These are phyloP conservation scores for Puccinia novopanici DNA, from an alignment of 1,284 basidiomycete species.

Conservation along the genomic window DNA sequence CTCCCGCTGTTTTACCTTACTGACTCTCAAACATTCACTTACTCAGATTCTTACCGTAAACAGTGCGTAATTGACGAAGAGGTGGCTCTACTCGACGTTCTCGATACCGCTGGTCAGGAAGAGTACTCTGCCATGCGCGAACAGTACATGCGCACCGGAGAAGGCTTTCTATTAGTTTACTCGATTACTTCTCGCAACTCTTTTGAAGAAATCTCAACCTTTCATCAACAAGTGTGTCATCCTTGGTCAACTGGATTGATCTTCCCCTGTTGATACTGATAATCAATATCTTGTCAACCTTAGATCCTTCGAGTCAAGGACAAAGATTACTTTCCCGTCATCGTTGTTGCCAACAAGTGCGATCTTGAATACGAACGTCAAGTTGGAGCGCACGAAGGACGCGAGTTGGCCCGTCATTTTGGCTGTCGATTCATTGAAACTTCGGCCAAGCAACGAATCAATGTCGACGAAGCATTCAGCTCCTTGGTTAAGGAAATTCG, in stretches of 20 bases:
- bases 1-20: too few relatives aligned
- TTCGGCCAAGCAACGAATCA: constrained; percentile 96
- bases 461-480: constrained; percentile 98
- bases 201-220: constrained; percentile 94
- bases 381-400: constrained; percentile 96
- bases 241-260: constrained; percentile 56
- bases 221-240: constrained; percentile 95
- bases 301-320: constrained; percentile 73
- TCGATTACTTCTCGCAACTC: constrained; percentile 97
- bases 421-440: constrained; percentile 98
- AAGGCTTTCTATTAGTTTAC: constrained; percentile 98
- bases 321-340: constrained; percentile 94
- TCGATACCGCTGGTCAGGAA: constrained; percentile 98
- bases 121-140: constrained; percentile 99
- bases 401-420: constrained; percentile 93
- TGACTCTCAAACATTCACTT: too few relatives aligned
- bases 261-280: background rate
- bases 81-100: constrained; percentile 91
- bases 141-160: constrained; percentile 95
- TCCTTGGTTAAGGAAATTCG: constrained; percentile 95
- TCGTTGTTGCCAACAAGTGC: constrained; percentile 98
- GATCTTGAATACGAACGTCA: constrained; percentile 97
- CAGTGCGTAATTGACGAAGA: constrained; percentile 81
- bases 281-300: background rate
- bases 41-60: constrained; percentile 59